These are phyloP conservation scores for Diaporthe humulicola DNA, from an alignment of 2,329 filamentous ascomycete species.

Conservation along the genomic window DNA sequence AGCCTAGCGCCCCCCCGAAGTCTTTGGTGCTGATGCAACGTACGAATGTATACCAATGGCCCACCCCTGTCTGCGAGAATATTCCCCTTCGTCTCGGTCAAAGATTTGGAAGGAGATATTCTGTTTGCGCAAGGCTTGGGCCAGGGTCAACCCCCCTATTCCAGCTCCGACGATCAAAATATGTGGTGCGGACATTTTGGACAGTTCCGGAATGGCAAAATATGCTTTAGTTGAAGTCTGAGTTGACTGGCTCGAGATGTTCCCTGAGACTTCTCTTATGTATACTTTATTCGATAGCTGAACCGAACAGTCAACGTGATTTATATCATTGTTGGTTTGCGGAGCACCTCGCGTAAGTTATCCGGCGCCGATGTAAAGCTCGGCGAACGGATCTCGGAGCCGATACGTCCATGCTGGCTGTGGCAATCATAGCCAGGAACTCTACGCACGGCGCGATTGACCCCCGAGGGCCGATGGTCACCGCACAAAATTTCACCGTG, in stretches of 20 bases:
- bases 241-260: not conserved
- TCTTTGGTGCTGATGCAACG: not conserved
- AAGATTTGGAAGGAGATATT: conserved; percentile 42
- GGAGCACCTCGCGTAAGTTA: not conserved
- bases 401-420: not conserved
- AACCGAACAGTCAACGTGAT: not conserved
- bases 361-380: not conserved
- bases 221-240: not conserved
- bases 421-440: not conserved
- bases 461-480: not conserved
- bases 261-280: not conserved
- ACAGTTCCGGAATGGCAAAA: not conserved
- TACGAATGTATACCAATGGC: conserved; percentile 42
- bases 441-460: not conserved
- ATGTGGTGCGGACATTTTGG: conserved; percentile 18
- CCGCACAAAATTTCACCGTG: not conserved
- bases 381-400: not conserved
- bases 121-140: conserved; percentile 42
- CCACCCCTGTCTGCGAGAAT: conserved; percentile 41
- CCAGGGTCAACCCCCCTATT: conserved; percentile 42
- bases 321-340: not conserved
- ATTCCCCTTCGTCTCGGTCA: conserved; percentile 38
- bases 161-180: conserved; percentile 42
- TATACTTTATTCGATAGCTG: not conserved
- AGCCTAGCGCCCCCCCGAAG: not conserved